A percentile compares a stretch with the other conserved stretches of the same genome.
These are phyloP conservation scores for Alternaria panax DNA, from an alignment of 2,329 filamentous ascomycete species.

Conservation along the genomic window DNA sequence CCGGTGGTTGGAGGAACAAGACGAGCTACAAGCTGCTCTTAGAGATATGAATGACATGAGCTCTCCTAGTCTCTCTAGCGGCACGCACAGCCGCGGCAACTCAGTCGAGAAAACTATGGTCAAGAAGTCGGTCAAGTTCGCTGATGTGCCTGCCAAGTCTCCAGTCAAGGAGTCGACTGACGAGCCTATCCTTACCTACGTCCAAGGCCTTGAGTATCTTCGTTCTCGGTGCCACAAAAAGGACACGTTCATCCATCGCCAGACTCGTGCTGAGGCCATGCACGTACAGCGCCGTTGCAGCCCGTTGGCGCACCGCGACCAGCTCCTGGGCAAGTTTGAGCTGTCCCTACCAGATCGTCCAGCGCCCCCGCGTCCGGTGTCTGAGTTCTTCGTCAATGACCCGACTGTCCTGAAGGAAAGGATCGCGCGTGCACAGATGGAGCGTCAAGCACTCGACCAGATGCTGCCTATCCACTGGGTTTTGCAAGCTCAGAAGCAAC, in stretches of 20 bases:
- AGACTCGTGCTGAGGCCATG: slow-evolving; percentile 85
- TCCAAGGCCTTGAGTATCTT: slow-evolving; percentile 82
- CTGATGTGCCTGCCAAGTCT: slow-evolving; percentile 47
- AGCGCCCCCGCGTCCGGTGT: slow-evolving; percentile 54
- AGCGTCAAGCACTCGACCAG: slow-evolving; percentile 80
- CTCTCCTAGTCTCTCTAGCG: slow-evolving; percentile 50
- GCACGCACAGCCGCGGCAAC: slow-evolving; percentile 44
- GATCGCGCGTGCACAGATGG: slow-evolving; percentile 68
- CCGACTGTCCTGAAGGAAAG: slow-evolving; percentile 70
- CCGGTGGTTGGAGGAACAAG: slow-evolving; percentile 84
- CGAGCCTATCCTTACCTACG: slow-evolving; percentile 77
- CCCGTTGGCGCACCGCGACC: slow-evolving; percentile 75
- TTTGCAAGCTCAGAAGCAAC: slow-evolving; percentile 66
- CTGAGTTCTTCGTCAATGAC: slow-evolving; percentile 55
- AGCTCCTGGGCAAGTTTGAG: slow-evolving; percentile 85
- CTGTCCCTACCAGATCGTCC: slow-evolving; percentile 62
- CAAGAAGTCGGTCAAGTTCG: slow-evolving; percentile 82
- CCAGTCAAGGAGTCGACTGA: slow-evolving; percentile 35
- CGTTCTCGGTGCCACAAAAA: slow-evolving; percentile 68
- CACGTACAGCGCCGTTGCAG: slow-evolving; percentile 83
- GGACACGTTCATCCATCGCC: slow-evolving; percentile 85
- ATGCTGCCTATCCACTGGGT: slow-evolving; percentile 67
- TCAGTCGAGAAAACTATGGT: slow-evolving; percentile 50
- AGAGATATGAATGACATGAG: slow-evolving; percentile 58
- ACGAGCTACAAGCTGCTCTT: slow-evolving; percentile 74